These are phyloP conservation scores for Odontarrhena argentea DNA, from an alignment of 345 rosid species.

Conservation along the genomic window DNA sequence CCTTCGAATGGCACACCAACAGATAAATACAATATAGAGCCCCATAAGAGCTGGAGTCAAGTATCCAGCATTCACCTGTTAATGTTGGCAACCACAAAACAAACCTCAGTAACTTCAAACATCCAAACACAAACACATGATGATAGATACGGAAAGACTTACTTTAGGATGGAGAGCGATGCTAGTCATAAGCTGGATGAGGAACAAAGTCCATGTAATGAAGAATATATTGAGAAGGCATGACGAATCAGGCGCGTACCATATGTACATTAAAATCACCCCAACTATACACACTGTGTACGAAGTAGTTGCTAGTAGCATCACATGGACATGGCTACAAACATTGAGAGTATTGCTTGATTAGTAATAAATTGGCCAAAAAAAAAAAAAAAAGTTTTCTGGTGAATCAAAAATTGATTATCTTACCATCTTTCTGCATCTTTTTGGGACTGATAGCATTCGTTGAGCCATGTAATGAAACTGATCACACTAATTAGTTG, in stretches of 20 bases:
- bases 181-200: conserved; percentile 93
- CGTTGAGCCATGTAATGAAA: conserved; percentile 84
- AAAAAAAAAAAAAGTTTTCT: neutral
- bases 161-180: conserved; percentile 87
- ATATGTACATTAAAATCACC: conserved; percentile 87
- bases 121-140: conserved; percentile 9
- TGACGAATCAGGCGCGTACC: conserved; percentile 85
- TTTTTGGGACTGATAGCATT: conserved; percentile 65
- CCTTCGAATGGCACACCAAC: conserved; percentile 99
- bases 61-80: conserved; percentile 79
- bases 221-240: conserved; percentile 93
- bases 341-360: conserved; percentile 25
- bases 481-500: conserved; percentile 91
- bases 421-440: conserved; percentile 75
- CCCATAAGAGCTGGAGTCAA: conserved; percentile 97
- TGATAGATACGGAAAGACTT: conserved; percentile 25
- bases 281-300: conserved; percentile 78
- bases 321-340: conserved; percentile 75
- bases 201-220: conserved; percentile 91
- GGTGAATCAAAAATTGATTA: neutral
- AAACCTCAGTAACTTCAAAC: conserved; percentile 29
- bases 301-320: conserved; percentile 66
- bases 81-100: neutral
- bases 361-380: conserved; percentile 15
- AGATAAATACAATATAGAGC: conserved; percentile 81